Evolutionary conservation across 179 eudicot species (phyloP).

Genomic region (Amaranthus tricolor): DNA sequence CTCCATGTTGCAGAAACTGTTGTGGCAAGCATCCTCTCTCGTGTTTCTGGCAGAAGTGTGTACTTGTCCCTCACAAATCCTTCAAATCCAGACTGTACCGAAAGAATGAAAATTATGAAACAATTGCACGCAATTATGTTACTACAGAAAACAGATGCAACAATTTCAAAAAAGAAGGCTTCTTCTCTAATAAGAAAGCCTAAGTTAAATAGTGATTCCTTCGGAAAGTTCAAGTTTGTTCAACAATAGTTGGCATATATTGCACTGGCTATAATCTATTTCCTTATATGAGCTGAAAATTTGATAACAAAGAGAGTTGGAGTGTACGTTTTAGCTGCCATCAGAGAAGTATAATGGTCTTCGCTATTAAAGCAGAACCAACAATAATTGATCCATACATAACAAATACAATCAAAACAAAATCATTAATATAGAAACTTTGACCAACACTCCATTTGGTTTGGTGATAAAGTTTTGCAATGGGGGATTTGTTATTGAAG

Average conservation of each 20-base stretch:
- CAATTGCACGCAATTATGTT: too few relatives aligned
- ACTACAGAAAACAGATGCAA: too few relatives aligned
- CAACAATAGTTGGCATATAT: neutral
- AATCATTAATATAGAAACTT: neutral
- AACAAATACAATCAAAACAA: neutral
- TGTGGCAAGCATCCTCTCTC: conserved; percentile 93
- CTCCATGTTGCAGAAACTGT: conserved; percentile 89
- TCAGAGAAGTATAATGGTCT: too few relatives aligned
- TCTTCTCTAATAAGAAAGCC: neutral
- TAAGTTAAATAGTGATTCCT: neutral
- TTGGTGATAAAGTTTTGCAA: neutral
- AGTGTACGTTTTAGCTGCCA: too few relatives aligned
- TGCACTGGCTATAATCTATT: neutral
- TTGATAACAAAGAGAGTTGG: neutral
- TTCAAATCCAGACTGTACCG: conserved; percentile 91
- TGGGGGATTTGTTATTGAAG: too few relatives aligned
- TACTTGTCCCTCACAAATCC: conserved; percentile 78
- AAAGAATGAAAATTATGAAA: neutral
- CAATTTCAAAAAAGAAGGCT: neutral
- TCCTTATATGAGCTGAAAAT: neutral
- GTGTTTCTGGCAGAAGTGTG: conserved; percentile 86
- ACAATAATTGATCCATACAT: neutral
- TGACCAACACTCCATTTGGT: neutral
- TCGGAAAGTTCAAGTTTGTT: neutral
- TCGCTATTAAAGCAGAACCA: neutral